Base-by-base conservation (phyloP, 768 basidiomycete genomes). In the Chalciporus piperatus region DNA sequence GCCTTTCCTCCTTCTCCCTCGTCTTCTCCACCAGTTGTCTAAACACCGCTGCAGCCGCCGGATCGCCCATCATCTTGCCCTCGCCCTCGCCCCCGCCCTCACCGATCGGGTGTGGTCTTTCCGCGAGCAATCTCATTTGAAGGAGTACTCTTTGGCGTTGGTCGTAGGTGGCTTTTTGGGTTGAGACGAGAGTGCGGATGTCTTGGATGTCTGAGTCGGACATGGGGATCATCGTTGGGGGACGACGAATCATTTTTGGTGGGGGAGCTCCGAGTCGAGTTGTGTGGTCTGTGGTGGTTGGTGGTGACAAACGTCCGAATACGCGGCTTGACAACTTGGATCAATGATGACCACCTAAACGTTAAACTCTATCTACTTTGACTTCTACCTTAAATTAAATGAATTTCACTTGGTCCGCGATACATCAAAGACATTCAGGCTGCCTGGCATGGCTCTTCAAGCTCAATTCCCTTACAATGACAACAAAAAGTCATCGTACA, bases 201-300 rank as follows among this genome's bases (percentile, higher is more conserved):
- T 89, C 88, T 71, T 91, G 85, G 25, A 92, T 84, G 65, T 92
- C 90, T 19, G 75, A 67, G 66, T 91, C 89, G 54, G 74, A 81
- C 81, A 92, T 82, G 25, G 78, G 79, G 56, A 92, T 87, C 49
- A 87, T 76, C 1, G 89, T 89, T 6, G 90, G 89, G 19, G 78
- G 76, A 44, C 89, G 77, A 45, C 90, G 82, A 63, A 92, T 87
- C 90, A 92, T 83, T 10, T 4, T 32, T 11, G 3, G 14, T n/a
- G 35, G n/a, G n/a, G n/a, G n/a, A n/a, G n/a, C n/a, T n/a, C n/a
- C n/a, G n/a, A n/a, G n/a, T n/a, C n/a, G n/a, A n/a, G n/a, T n/a
- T n/a, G n/a, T n/a, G n/a, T n/a, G n/a, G n/a, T n/a, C n/a, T n/a
- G n/a, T n/a, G n/a, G n/a, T n/a, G n/a, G n/a, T n/a, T n/a, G n/a